A percentile compares a stretch with the other conserved stretches of the same genome.
Evolutionary conservation across 2,329 filamentous ascomycete species (phyloP).

Genomic region (Elsinoe arachidis): DNA sequence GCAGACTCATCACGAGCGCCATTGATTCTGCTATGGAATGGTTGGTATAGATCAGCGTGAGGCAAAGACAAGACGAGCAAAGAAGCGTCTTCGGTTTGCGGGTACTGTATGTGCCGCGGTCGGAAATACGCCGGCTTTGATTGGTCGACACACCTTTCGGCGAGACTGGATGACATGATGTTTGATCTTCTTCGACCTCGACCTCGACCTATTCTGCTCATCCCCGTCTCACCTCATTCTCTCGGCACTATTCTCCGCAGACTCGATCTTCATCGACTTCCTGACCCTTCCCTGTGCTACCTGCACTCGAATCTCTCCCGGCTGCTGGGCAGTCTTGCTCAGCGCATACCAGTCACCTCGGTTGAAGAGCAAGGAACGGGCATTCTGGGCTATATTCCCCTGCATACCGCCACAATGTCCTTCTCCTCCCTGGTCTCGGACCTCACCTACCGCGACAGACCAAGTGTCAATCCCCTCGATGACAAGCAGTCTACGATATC

Average conservation of each 20-base stretch:
- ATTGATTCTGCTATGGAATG: too few species aligned
- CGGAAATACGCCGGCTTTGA: not conserved
- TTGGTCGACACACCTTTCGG: not conserved
- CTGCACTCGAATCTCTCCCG: not conserved
- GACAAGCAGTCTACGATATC: slow-evolving; percentile 39
- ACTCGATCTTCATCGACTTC: not conserved
- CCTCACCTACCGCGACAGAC: slow-evolving; percentile 39
- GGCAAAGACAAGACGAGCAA: not conserved
- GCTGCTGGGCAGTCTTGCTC: not conserved
- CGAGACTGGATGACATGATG: not conserved
- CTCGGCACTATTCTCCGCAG: not conserved
- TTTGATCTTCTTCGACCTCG: not conserved
- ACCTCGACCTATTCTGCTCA: too few species aligned
- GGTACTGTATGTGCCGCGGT: not conserved
- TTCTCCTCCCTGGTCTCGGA: slow-evolving; percentile 46
- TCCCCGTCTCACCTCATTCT: not conserved
- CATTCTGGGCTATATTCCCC: not conserved
- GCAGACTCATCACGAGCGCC: too few species aligned
- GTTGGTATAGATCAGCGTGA: not conserved
- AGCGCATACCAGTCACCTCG: not conserved
- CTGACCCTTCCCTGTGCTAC: not conserved
- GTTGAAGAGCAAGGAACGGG: not conserved
- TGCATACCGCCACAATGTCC: slow-evolving; percentile 32
- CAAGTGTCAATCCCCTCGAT: slow-evolving; percentile 33
- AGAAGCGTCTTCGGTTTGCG: not conserved